phyloP scores from a whole-genome alignment of 2,329 filamentous ascomycete genomes.

The Sclerotinia minor region DNA sequence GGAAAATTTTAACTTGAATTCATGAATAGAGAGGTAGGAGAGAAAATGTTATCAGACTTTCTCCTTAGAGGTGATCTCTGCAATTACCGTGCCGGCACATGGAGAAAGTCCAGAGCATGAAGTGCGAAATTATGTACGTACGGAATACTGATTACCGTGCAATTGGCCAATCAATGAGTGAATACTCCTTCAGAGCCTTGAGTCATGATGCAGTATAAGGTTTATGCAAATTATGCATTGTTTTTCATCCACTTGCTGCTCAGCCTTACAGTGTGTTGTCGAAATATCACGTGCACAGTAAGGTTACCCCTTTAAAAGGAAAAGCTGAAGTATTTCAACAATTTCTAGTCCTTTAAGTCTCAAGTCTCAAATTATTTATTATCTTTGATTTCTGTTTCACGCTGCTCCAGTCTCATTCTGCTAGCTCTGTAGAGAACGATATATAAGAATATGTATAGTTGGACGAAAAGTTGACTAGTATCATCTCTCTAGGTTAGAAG shows the following conservation, averaged over 20 bases:
- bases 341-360: background rate
- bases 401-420: background rate
- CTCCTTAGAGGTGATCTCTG: constrained; percentile 1
- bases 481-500: too few species aligned
- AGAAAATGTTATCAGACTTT: background rate
- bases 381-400: background rate
- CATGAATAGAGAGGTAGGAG: background rate
- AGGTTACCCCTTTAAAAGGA: too few species aligned
- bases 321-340: background rate
- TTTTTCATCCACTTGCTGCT: background rate
- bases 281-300: background rate
- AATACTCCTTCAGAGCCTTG: background rate
- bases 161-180: background rate
- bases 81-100: background rate
- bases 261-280: constrained; percentile 1
- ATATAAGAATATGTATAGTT: too few species aligned
- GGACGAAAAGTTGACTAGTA: too few species aligned
- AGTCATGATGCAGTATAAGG: background rate
- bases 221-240: background rate
- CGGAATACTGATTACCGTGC: background rate
- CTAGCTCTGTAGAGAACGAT: too few species aligned
- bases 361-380: too few species aligned
- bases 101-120: background rate
- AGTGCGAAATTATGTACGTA: constrained; percentile 4
- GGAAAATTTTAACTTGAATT: background rate